Evolutionary conservation across 768 basidiomycete species (phyloP), one percentile per base, ranked within the genome.

Genomic region (Suillus luteus): DNA sequence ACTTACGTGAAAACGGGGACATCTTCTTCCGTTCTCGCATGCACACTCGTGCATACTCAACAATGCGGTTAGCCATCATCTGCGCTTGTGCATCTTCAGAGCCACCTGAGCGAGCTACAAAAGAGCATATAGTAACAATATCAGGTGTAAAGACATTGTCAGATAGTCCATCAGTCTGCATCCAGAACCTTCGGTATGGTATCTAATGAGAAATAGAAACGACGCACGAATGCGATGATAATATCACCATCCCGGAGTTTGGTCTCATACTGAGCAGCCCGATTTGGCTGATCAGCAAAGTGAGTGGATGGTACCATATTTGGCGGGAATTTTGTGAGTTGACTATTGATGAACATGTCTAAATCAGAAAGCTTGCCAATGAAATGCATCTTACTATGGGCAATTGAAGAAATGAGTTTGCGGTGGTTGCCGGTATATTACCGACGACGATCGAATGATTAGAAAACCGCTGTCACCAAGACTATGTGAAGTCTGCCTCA

Each of bases 381-480:
- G 11, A 35, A 38, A 19, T 3, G 46, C 14, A 43, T 65, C 74
- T 63, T 35, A 76, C 75, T 76, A 60, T 1, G 75, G 75, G 38
- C 75, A 76, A 59, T 76, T 76, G 35, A 76, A 76, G 44, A 75
- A 76, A 67, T 76, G 75, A 1, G 76, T 76, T 62, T 76, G 75
- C 0, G 31, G 62, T 24, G 72, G 72, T 44, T 75, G 71, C 66
- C 51, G 81, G 71, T 92, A 80, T 51, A 89, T 77, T 35, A 92
- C 79, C 15, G 85, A 80, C 31, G 87, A 86, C 17, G 86, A 84
- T 41, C 91, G 87, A 63, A 91, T 84, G 54, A 92, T 86, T 65
- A 84, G 80, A 72, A 85, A 92, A 8, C 90, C 90, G 63, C 90
- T 92, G 73, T 92, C 90, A n/a, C 90, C 90, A 67, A 92, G 78